These are phyloP conservation scores for Aspergillus costaricaensis DNA, from an alignment of 2,329 filamentous ascomycete species.

Conservation along the genomic window DNA sequence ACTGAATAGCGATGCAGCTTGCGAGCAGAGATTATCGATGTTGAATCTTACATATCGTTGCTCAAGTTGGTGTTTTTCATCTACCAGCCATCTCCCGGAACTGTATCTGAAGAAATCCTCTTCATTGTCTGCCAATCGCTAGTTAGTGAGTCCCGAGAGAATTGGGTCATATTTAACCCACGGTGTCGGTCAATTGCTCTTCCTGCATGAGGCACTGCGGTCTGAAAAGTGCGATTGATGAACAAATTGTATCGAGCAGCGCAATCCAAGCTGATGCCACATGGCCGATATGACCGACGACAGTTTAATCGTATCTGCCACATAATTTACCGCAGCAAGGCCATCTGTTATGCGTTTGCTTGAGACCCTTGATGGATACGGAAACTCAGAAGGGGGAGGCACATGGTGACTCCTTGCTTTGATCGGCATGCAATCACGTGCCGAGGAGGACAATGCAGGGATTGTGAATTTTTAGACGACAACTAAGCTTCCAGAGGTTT, in stretches of 20 bases:
- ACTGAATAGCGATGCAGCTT: conserved; percentile 24
- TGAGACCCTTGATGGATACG: too few relatives aligned
- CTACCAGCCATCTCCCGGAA: conserved; percentile 32
- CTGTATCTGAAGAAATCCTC: conserved; percentile 30
- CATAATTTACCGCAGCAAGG: neutral
- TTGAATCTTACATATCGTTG: conserved; percentile 34
- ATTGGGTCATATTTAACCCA: neutral
- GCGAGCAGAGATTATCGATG: conserved; percentile 31
- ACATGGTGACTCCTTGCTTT: too few relatives aligned
- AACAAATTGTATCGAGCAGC: neutral
- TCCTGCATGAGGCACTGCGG: neutral
- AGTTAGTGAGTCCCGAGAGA: neutral
- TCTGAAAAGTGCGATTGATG: neutral
- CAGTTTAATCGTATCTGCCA: neutral
- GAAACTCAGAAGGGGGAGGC: too few relatives aligned
- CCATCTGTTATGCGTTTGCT: too few relatives aligned
- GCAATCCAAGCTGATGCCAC: neutral
- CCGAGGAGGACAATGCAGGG: neutral
- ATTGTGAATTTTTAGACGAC: neutral
- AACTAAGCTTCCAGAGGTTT: too few relatives aligned
- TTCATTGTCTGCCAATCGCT: neutral
- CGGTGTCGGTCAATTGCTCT: neutral
- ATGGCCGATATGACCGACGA: neutral
- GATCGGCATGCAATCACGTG: too few relatives aligned
- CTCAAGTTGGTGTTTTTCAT: conserved; percentile 24